Base-by-base conservation (phyloP, 129 eudicot species). In the Arctium minus region DNA sequence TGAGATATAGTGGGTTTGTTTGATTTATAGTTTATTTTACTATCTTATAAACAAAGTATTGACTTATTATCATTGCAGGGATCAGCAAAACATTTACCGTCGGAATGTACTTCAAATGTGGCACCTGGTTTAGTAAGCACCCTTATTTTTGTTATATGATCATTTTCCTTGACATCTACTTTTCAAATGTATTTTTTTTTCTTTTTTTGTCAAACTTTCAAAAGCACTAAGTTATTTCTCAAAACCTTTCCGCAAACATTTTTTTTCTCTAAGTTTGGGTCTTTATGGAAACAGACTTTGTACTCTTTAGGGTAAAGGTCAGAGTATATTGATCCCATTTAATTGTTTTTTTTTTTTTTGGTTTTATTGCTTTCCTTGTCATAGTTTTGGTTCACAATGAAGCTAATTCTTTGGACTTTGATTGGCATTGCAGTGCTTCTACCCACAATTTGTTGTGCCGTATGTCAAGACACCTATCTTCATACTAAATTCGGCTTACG, bases 401-500 rank as follows among this genome's bases (percentile, higher is more conserved):
- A 68, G 70, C 50, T 74, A 30, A 56, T 42, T 10, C 53, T 12
- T 32, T 36, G 27, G 33, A 48, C 64, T 38, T 38, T 4, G 2
- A 65, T 44, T 74, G 40, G 4, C 1, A 3, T 48, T 83, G 67
- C 50, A 86, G 89, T 86, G 89, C 80, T 86, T 83, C 73, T 86
- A 73, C 60, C 89, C 86, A 33, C 89, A 86, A 71, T 82, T 27
- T 12, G 72, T 71, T 38, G 62, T 75, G 81, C 81, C 74, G 1
- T 77, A 78, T 31, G 70, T 86, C 53, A 48, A 79, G 40, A 86
- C 89, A 13, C 89, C 89, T 8, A n/a, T 83, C 1, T 86, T 86
- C 4, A 9, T 86, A 32, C 9, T 86, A 37, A 86, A 86, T 73
- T 86, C 89, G 0, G 89, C 89, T 75, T 86, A 86, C 11, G 89